phyloP scores from a whole-genome alignment of 352 stramenopile genomes.

The Elongisporangium undulatum region DNA sequence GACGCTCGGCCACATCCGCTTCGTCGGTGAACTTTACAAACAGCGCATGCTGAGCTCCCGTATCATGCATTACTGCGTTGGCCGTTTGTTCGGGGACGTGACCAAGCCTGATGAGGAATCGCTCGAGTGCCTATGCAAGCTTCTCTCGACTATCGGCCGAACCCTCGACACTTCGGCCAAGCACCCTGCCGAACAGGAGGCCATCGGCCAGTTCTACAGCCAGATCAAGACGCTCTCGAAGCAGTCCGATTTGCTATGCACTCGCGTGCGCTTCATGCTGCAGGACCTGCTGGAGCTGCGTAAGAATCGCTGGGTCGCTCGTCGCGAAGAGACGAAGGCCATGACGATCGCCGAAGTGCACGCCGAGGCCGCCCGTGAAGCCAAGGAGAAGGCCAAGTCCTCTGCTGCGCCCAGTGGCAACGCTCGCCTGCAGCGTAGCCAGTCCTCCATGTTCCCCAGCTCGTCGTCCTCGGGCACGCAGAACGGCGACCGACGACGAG shows the following conservation, averaged over 20 bases:
- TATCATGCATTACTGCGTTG: conserved; percentile 93
- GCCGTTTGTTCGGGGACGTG: conserved; percentile 71
- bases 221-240: conserved; percentile 63
- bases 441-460: conserved; percentile 46
- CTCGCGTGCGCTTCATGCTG: conserved; percentile 81
- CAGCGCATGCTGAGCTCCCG: conserved; percentile 92
- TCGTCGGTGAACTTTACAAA: conserved; percentile 97
- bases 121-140: conserved; percentile 94
- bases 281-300: conserved; percentile 76
- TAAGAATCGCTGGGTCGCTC: conserved; percentile 69
- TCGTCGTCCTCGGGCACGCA: conserved; percentile 13
- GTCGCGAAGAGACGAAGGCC: conserved; percentile 77
- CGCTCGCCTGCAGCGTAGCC: conserved; percentile 48
- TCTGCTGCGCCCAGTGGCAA: conserved; percentile 23
- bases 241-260: conserved; percentile 64
- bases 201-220: conserved; percentile 68
- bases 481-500: conserved; percentile 30
- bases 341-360: conserved; percentile 84
- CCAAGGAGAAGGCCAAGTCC: conserved; percentile 59
- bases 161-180: conserved; percentile 69
- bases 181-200: conserved; percentile 45
- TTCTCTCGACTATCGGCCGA: conserved; percentile 92
- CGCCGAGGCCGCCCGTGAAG: conserved; percentile 65
- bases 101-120: conserved; percentile 91
- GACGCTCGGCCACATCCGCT: conserved; percentile 92